A percentile compares a stretch with the other conserved stretches of the same genome.
Evolutionary conservation across 768 basidiomycete species (phyloP).

Genomic region (Omphalotus guepiniiformis): DNA sequence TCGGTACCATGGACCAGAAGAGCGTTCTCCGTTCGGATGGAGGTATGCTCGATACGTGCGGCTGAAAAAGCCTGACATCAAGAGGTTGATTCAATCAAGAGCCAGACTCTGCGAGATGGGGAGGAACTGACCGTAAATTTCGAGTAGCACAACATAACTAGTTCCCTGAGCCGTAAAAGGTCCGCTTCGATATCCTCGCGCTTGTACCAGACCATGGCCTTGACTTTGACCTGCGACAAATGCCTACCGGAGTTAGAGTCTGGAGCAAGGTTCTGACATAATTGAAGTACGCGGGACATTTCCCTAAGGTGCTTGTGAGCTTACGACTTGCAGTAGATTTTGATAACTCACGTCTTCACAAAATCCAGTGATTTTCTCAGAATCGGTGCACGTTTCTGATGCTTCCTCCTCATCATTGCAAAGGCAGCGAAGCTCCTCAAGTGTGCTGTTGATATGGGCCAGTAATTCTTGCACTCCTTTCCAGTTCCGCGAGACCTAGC

Average conservation of each 20-base stretch:
- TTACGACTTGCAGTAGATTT: not conserved
- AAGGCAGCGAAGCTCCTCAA: too few species aligned
- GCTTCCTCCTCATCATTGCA: too few species aligned
- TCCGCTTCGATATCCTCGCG: constrained; percentile 9
- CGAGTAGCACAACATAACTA: constrained; percentile 7
- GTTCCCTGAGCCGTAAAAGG: constrained; percentile 7
- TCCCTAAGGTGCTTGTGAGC: not conserved
- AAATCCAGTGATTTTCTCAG: too few species aligned
- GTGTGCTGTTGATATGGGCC: too few species aligned
- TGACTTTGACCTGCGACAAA: not conserved
- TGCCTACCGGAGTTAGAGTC: too few species aligned
- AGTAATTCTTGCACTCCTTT: too few species aligned
- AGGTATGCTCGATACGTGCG: constrained; percentile 7
- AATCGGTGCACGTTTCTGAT: too few species aligned
- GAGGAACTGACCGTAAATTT: constrained; percentile 6
- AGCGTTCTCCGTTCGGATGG: constrained; percentile 7
- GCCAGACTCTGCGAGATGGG: not conserved
- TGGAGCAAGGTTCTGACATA: not conserved
- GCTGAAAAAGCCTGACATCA: constrained; percentile 8
- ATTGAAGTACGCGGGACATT: not conserved
- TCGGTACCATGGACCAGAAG: constrained; percentile 7
- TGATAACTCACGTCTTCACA: too few species aligned
- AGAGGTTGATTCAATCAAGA: too few species aligned
- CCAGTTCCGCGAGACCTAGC: too few species aligned
- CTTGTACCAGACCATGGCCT: constrained; percentile 10